Base-by-base conservation (phyloP, 1,284 basidiomycete species). In the Irpex sp. region DNA sequence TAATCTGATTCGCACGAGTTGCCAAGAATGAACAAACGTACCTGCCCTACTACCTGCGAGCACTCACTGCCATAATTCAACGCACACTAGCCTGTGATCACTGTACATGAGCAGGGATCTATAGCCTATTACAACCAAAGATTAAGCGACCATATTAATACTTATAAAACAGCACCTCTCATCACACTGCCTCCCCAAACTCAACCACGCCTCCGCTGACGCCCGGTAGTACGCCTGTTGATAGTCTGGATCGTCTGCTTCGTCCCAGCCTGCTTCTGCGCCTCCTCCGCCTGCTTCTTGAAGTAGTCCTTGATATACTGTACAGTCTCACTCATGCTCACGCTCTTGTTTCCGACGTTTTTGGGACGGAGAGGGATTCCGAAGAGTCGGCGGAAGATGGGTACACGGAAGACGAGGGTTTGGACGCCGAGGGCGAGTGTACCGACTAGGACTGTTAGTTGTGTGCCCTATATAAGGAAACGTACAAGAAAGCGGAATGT, bases 391-490 rank as follows among this genome's bases (percentile, higher is more conserved):
- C 87, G 85, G 54, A 88, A 69, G 8, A 77, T 69, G 9, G 81
- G 77, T 8, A 72, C 66, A 56, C 84, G 83, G 37, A 89, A 72
- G 15, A 82, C 26, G 2, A 78, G 61, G 2, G 82, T 81, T 70
- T 89, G 87, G 1, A 74, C 19, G 5, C 76, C 72, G 58, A 83
- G 81, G 21, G 77, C 71, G 21, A 68, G 57, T 53, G 80, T 78
- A 7, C 81, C 81, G 5, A 82, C 79, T 31, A 83, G 69, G 69
- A 92, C 80, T 67, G 88, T 86, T 5, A 92, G 72, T 64, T 89
- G 76, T 13, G 92, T 78, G 47, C 86, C 90, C 85, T 90, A 63
- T 26, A 17, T 51, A 6, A 26, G 39, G 5, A 43, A 43, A 50
- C 15, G 49, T n/a, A 2, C 8, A 21, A 17, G 36, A 39, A 13